Conservation (phyloP, 139 green algal genomes). For the Bryopsis sp. region DNA sequence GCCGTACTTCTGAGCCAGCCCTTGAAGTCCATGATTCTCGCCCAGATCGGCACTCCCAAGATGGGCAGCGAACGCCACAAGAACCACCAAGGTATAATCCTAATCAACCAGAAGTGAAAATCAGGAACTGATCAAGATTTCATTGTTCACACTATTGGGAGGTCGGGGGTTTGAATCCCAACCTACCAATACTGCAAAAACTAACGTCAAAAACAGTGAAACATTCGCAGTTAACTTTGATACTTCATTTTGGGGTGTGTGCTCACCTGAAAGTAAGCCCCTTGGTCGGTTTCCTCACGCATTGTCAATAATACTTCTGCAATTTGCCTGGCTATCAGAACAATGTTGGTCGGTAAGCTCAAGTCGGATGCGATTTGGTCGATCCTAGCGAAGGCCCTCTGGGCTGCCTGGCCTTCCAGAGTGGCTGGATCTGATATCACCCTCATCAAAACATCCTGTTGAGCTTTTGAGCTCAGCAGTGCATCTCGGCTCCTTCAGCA, state of each 20-base stretch:
- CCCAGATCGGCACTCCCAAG: background rate
- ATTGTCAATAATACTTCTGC: background rate
- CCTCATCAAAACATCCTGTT: background rate
- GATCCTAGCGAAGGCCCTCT: background rate
- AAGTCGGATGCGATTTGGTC: background rate
- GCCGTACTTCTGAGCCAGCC: background rate
- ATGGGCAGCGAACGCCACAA: background rate
- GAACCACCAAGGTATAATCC: background rate
- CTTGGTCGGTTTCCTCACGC: background rate
- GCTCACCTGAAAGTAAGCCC: background rate
- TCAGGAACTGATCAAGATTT: no score
- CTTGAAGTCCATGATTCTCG: background rate
- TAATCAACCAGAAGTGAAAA: no score
- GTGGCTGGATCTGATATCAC: background rate
- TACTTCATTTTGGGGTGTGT: no score
- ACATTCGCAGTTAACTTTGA: no score
- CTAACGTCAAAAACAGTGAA: no score
- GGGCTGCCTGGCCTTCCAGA: background rate
- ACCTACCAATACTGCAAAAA: no score
- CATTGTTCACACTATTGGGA: no score
- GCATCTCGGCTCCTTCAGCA: no score
- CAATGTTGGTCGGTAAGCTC: background rate
- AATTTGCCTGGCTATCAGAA: background rate
- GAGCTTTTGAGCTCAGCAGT: conserved; percentile 1
- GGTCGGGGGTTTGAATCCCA: no score